phyloP scores from a whole-genome alignment of 306 rosid species.

The Dalbergia oliveri region DNA sequence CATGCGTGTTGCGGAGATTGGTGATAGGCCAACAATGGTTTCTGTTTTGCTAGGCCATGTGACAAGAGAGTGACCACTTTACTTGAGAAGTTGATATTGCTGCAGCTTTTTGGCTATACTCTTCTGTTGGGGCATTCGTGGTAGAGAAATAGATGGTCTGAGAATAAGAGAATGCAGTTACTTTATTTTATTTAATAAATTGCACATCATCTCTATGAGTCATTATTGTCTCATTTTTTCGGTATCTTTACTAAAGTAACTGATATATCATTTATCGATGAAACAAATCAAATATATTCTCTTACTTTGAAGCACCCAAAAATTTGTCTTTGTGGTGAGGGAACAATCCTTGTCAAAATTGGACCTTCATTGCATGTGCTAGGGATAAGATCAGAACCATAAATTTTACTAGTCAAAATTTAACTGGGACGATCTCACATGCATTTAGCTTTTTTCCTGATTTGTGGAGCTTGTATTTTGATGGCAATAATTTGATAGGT shows the following conservation, averaged over 20 bases:
- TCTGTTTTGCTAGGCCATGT: conserved; percentile 44
- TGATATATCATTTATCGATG: too few species aligned
- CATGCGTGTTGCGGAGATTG: conserved; percentile 41
- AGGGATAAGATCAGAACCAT: conserved; percentile 43
- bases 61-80: conserved; percentile 55
- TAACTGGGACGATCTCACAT: conserved; percentile 64
- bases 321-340: conserved; percentile 57
- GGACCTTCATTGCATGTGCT: conserved; percentile 56
- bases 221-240: too few species aligned
- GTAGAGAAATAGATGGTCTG: too few species aligned
- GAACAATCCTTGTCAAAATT: conserved; percentile 52
- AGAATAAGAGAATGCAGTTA: too few species aligned
- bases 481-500: conserved; percentile 59
- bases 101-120: too few species aligned
- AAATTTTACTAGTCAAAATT: conserved; percentile 53
- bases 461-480: conserved; percentile 50
- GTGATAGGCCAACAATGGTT: neutral
- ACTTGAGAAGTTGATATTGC: too few species aligned
- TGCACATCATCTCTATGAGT: too few species aligned
- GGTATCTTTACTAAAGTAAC: too few species aligned
- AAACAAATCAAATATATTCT: too few species aligned
- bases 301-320: too few species aligned
- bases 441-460: conserved; percentile 57
- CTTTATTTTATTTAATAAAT: too few species aligned
- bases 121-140: conserved; percentile 41